These are phyloP conservation scores for Cytospora chrysosperma DNA, from an alignment of 2,329 filamentous ascomycete species.

Conservation along the genomic window DNA sequence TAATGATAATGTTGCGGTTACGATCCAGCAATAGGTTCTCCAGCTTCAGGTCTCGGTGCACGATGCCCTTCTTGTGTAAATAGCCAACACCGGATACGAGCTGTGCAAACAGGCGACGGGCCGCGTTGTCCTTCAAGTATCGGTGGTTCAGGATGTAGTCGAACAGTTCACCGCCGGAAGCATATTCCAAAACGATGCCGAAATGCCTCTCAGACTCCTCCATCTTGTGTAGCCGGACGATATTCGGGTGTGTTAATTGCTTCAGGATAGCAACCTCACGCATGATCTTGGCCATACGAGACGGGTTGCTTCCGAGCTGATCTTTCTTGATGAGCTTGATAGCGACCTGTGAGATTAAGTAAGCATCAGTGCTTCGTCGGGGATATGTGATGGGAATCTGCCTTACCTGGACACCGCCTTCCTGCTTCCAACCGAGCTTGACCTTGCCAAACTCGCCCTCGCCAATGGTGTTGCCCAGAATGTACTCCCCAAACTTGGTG, in stretches of 20 bases:
- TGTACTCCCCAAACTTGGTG: slow-evolving; percentile 92
- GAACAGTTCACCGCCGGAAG: slow-evolving; percentile 94
- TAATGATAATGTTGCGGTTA: slow-evolving; percentile 99
- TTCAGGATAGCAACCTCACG: slow-evolving; percentile 92
- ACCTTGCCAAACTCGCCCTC: slow-evolving; percentile 99
- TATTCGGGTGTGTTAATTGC: slow-evolving; percentile 87
- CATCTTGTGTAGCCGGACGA: slow-evolving; percentile 96
- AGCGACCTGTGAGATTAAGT: slow-evolving; percentile 62
- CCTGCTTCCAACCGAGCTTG: slow-evolving; percentile 96
- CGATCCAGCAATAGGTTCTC: slow-evolving; percentile 94
- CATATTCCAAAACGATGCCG: slow-evolving; percentile 97
- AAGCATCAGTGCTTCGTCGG: neutral
- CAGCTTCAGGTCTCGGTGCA: slow-evolving; percentile 93
- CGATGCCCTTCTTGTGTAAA: slow-evolving; percentile 96
- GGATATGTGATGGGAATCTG: slow-evolving; percentile 21
- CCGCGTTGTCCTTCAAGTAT: slow-evolving; percentile 91
- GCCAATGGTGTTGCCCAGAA: slow-evolving; percentile 90
- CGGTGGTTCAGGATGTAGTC: slow-evolving; percentile 97
- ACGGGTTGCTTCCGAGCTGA: slow-evolving; percentile 82
- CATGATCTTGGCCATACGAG: slow-evolving; percentile 91
- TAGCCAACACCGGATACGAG: slow-evolving; percentile 96
- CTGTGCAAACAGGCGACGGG: slow-evolving; percentile 89
- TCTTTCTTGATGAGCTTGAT: slow-evolving; percentile 98
- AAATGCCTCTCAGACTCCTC: slow-evolving; percentile 96
- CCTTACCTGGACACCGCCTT: slow-evolving; percentile 76